Base-by-base conservation (phyloP, 441 rosid species). In the Syzygium malaccense region DNA sequence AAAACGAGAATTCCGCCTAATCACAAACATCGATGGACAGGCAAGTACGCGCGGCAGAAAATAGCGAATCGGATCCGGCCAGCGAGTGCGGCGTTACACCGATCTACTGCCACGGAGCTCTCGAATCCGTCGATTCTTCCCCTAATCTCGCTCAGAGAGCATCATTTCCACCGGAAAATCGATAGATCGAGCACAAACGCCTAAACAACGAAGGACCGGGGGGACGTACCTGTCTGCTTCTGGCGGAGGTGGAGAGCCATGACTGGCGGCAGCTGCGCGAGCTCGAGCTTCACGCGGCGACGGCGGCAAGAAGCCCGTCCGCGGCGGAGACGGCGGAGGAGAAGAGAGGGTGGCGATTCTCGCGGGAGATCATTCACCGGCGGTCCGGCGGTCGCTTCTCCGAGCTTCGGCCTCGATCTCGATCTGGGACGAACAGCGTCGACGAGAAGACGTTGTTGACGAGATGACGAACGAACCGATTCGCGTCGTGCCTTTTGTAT, bases 181-280 rank as follows among this genome's bases (percentile, higher is more conserved):
- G 11, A 32, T 14, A 8, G 37, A 32, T 62, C 88, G 12, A 11
- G 20, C 41, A 49, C 41, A 57, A 10, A 51, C 11, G 55, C 7
- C 86, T 37, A 13, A 11, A 41, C 57, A 58, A 88, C 30, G 64
- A 33, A n/a, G 60, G 30, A 26, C 5, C 55, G 58, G 54, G 23
- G 86, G 84, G 89, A 71, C 88, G 53, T 90, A 94, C 98, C 98
- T 60, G 98, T 94, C 90, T 98, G 99, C 89, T 95, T 98, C 86
- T 94, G 98, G 51, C 98, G 99, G 90, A 97, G 99, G 93, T 96
- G 95, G 93, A 97, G 98, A 87, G 98, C 98, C 98, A 95, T 98
- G 18, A 26, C 86, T 8, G 56, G 14, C 2, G 54, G 57, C 14
- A 30, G 86, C 20, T 13, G 57, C 33, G 48, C 3, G 48, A 68